Base-by-base conservation (phyloP, 768 basidiomycete species). In the Psilocybe tampanensis region DNA sequence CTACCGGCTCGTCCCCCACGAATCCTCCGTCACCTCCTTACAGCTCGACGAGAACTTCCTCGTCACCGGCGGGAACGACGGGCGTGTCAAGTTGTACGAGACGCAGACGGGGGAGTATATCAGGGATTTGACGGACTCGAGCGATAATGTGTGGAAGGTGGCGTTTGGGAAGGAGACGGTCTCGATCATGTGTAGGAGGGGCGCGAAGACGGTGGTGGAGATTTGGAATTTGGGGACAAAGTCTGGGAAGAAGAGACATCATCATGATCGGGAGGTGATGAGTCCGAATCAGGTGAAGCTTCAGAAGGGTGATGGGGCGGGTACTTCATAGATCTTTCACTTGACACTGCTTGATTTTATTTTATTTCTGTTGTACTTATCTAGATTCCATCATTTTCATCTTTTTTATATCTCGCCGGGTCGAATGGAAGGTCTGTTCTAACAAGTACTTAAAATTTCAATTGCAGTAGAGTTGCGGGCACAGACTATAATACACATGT, bases 71-170 rank as follows among this genome's bases (percentile, higher is more conserved):
- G 93, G 93, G 36, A 93, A 91, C 64, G 94, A 95, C 62, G 94
- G 94, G 7, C 80, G 90, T 3, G 93, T 90, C 58, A 73, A 86
- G 62, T 67, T 95, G 66, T 95, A 80, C 72, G 89, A 86, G 70
- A 83, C 78, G 9, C 72, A 74, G 57, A 87, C 83, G 15, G 92
- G 92, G 21, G 70, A 73, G 47, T 77, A 84, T 67, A 83, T 96
- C 61, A 76, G 95, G 53, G 94, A 95, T 65, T 67, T 96, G 66
- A 86, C 81, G 45, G 86, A 88, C 56, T 82, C 80, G 21, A 88
- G 88, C 58, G 93, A 95, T 68, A 85, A 82, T 55, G 87, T 94
- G 51, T 98, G 94, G 95, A 87, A 93, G 74, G 89, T 94, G 41
- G 85, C 80, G 36, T 90, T 87, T 74, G 80, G 83, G 67, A 68